Evolutionary conservation across 75 land plant genomes (phyloP).

Genomic region (Isoetes taiwanensis): DNA sequence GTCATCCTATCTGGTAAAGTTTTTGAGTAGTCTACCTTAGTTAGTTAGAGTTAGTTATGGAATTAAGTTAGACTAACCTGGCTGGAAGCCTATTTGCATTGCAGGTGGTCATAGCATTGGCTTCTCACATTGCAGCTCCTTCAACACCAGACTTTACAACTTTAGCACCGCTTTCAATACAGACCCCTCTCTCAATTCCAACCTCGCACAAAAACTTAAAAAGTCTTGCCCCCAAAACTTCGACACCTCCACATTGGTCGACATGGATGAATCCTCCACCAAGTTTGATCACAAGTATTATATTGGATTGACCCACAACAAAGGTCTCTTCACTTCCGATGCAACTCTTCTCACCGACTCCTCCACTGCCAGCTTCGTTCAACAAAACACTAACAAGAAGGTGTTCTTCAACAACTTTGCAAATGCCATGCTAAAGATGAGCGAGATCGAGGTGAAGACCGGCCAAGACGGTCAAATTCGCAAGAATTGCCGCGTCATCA

Average conservation of each 20-base stretch:
- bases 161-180: conserved; percentile 10
- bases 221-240: conserved; percentile 41
- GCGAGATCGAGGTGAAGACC: too few species aligned
- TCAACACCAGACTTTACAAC: conserved; percentile 37
- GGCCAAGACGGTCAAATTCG: too few species aligned
- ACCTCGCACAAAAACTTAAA: conserved; percentile 18
- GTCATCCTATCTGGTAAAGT: too few species aligned
- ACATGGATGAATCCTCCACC: conserved; percentile 37
- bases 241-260: conserved; percentile 26
- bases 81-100: too few species aligned
- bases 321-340: conserved; percentile 69
- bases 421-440: conserved; percentile 70
- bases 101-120: conserved; percentile 53
- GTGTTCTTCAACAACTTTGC: conserved; percentile 49
- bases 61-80: too few species aligned
- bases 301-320: conserved; percentile 32
- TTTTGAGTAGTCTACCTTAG: too few species aligned
- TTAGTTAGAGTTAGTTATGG: too few species aligned
- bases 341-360: conserved; percentile 31
- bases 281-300: conserved; percentile 76
- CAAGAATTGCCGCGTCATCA: too few species aligned
- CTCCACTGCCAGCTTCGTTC: conserved; percentile 29
- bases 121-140: conserved; percentile 41
- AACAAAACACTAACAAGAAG: conserved; percentile 18
- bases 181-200: conserved; percentile 32